Base-by-base conservation (phyloP, 768 basidiomycete genomes). In the Hortiboletus flavorubellus region DNA sequence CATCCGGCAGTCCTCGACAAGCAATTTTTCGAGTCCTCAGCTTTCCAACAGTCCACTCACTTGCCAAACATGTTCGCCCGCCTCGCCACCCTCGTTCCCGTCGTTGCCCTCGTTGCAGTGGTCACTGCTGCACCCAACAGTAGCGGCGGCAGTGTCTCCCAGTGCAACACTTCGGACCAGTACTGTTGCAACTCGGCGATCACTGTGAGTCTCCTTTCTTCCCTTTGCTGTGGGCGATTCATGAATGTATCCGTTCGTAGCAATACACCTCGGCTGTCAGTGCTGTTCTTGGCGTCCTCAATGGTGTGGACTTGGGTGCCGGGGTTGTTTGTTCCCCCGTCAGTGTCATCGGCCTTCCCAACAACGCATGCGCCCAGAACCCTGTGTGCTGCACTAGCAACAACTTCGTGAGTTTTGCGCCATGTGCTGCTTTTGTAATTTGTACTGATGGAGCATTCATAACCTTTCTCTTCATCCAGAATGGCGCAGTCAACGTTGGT, bases 61-160 rank as follows among this genome's bases (percentile, higher is more conserved):
- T 21, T 11, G 3, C 18, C 4, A 44, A 26, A 49, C 2, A 64
- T 63, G 62, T 59, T 26, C 30, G 10, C 35, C n/a, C 62, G 46
- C 43, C 26, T 59, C 26, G 18, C 45, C 37, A 16, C 40, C 29
- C 31, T 64, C 11, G 29, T 64, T 23, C 31, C 55, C 23, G 9
- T 64, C 40, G 59, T 41, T 41, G 62, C 59, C 2, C 53, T 64
- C 16, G 53, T 2, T 12, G 49, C 44, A 11, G 26, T 38, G 4
- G 61, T 23, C 4, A 26, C 39, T 0, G 61, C 47, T 18, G 59
- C 59, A 2, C 59, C 59, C 1, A 29, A 30, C 54, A 29, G 39
- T 31, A 34, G 39, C 26, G 4, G 58, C 35, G 11, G 26, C 26
- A 26, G 10, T 8, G 10, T 34, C 35, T 14, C 12, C 15, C 3